Conservation (phyloP, 179 eudicot genomes). For the Carnegiea gigantea region DNA sequence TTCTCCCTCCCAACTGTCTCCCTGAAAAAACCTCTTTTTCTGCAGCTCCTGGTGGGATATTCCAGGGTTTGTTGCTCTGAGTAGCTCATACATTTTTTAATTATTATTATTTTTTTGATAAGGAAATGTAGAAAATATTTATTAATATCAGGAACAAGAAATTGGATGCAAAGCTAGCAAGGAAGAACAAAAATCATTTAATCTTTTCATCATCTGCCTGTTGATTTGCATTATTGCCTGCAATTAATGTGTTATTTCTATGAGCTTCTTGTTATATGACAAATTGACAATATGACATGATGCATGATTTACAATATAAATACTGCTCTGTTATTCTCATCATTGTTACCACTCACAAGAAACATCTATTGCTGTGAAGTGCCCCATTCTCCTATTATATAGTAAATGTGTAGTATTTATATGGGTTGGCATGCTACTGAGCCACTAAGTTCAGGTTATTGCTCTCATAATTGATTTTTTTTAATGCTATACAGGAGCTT, state of each 20-base stretch:
- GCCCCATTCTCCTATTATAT: background rate
- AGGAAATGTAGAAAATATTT: no score
- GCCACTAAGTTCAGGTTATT: background rate
- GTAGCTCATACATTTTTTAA: background rate
- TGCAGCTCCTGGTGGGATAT: background rate
- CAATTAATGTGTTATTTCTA: background rate
- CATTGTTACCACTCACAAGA: no score
- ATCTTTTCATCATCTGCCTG: background rate
- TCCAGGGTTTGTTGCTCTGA: background rate
- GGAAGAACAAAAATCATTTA: background rate
- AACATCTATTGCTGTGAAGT: background rate
- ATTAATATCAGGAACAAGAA: no score
- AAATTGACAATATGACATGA: background rate
- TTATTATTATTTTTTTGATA: no score
- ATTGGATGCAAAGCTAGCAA: background rate
- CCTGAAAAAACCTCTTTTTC: background rate
- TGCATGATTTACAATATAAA: background rate
- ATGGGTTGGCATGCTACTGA: background rate
- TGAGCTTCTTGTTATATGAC: background rate
- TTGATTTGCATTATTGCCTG: background rate
- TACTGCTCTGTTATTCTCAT: background rate
- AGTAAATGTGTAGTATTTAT: background rate
- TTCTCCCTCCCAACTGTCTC: background rate
- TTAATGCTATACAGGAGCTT: conserved; percentile 54
- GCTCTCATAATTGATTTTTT: background rate